Conservation (phyloP, 306 rosid species). For the Vicia sativa region DNA sequence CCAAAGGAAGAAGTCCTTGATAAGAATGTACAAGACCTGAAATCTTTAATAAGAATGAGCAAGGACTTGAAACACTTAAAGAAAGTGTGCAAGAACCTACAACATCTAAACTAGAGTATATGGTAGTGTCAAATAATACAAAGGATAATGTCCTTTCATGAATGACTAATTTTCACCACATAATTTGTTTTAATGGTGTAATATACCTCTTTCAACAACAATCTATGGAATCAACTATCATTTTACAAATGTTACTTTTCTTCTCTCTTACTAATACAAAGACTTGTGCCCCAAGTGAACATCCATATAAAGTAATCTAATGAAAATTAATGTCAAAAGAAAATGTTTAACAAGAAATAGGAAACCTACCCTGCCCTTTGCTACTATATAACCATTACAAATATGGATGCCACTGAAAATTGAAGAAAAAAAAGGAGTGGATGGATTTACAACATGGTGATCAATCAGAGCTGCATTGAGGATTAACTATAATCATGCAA, state of each 20-base stretch:
- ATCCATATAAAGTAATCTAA: slow-evolving; percentile 36
- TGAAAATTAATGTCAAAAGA: slow-evolving; percentile 38
- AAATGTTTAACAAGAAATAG: slow-evolving; percentile 36
- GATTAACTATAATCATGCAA: slow-evolving; percentile 59
- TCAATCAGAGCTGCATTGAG: slow-evolving; percentile 33
- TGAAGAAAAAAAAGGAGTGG: not conserved
- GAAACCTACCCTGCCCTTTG: slow-evolving; percentile 52
- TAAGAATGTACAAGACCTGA: too few relatives aligned
- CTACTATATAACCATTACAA: slow-evolving; percentile 52
- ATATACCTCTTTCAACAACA: slow-evolving; percentile 41
- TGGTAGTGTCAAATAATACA: too few relatives aligned
- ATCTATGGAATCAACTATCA: slow-evolving; percentile 44
- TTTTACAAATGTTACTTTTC: slow-evolving; percentile 41
- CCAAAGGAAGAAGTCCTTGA: too few relatives aligned
- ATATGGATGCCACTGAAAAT: slow-evolving; percentile 43
- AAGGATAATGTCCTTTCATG: too few relatives aligned
- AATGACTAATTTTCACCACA: too few relatives aligned
- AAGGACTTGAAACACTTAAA: too few relatives aligned
- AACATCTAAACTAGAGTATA: too few relatives aligned
- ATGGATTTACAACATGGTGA: slow-evolving; percentile 58
- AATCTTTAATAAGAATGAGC: too few relatives aligned
- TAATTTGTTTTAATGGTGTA: slow-evolving; percentile 25
- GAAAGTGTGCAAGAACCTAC: too few relatives aligned
- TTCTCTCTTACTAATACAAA: slow-evolving; percentile 44
- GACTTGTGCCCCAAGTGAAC: slow-evolving; percentile 43